phyloP scores from a whole-genome alignment of 148 eudicot species.

The Fallopia convolvulus region DNA sequence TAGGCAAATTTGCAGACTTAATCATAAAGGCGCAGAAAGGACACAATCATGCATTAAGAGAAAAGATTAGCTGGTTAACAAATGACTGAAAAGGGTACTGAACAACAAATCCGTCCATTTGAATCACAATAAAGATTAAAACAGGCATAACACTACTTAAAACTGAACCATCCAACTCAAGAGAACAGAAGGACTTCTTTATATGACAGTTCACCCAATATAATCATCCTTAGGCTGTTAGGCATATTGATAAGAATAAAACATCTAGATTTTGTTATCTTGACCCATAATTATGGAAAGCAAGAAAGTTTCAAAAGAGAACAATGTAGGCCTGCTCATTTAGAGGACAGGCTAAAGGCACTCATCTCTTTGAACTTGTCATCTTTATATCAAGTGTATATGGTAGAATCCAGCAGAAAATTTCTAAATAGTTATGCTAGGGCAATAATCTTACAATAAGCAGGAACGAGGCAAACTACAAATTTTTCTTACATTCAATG shows the following conservation, averaged over 20 bases:
- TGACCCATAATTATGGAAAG: background rate
- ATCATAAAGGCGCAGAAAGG: background rate
- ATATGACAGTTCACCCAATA: background rate
- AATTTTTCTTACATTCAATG: background rate
- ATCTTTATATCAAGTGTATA: background rate
- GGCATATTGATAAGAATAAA: background rate
- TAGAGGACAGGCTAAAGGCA: background rate
- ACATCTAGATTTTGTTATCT: background rate
- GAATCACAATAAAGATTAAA: background rate
- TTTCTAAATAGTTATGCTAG: background rate
- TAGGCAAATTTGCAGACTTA: background rate
- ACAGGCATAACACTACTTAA: background rate
- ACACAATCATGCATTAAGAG: background rate
- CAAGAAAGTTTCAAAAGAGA: background rate
- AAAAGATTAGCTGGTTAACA: background rate
- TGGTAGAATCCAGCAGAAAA: background rate
- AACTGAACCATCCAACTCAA: background rate
- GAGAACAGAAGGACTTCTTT: background rate
- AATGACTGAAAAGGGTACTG: background rate
- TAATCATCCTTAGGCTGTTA: background rate
- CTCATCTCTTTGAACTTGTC: background rate
- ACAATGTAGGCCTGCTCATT: too few species aligned
- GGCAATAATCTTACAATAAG: too few species aligned
- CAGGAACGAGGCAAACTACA: background rate
- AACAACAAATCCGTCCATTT: background rate